Percentiles rank a stretch among this genome's conserved stretches.
These are phyloP conservation scores for Hydnum rufescens DNA, from an alignment of 768 basidiomycete genomes.

Conservation along the genomic window DNA sequence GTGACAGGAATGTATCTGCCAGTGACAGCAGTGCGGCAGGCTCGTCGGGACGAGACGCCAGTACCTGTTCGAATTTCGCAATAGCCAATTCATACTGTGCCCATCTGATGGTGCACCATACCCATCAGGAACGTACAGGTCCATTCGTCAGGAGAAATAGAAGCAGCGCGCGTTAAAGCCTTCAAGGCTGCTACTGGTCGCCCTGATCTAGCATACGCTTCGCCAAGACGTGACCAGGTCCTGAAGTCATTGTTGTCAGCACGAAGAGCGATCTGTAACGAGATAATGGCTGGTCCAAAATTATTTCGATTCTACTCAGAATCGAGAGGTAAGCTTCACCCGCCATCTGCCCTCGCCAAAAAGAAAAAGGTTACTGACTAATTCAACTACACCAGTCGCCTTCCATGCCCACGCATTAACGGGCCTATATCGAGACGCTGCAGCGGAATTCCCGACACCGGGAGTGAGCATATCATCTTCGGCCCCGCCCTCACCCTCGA, in stretches of 20 bases:
- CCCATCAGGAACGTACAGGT: slow-evolving; percentile 64
- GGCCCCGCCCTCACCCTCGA: slow-evolving; percentile 79
- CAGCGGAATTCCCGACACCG: slow-evolving; percentile 24
- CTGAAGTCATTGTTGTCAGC: slow-evolving; percentile 55
- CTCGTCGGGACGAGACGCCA: slow-evolving; percentile 39
- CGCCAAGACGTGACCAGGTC: slow-evolving; percentile 82
- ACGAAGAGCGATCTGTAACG: slow-evolving; percentile 70
- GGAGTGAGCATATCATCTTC: slow-evolving; percentile 19
- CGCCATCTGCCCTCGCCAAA: background rate
- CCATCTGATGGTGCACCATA: slow-evolving; percentile 62
- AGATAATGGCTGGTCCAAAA: slow-evolving; percentile 55
- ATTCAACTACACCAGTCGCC: slow-evolving; percentile 75
- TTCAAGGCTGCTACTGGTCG: slow-evolving; percentile 79
- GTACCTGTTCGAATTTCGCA: slow-evolving; percentile 34
- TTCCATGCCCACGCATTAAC: slow-evolving; percentile 98
- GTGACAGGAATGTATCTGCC: slow-evolving; percentile 48
- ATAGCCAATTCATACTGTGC: slow-evolving; percentile 63
- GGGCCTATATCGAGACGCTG: slow-evolving; percentile 36
- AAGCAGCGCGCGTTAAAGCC: slow-evolving; percentile 54
- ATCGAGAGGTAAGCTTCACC: slow-evolving; percentile 6
- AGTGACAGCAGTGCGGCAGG: slow-evolving; percentile 52
- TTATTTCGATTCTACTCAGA: slow-evolving; percentile 39
- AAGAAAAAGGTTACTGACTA: slow-evolving; percentile 31
- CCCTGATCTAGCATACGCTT: slow-evolving; percentile 77
- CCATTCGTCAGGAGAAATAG: slow-evolving; percentile 66